Evolutionary conservation across 2,329 filamentous ascomycete genomes (phyloP).

Genomic region (Hymenoscyphus fraxineus): DNA sequence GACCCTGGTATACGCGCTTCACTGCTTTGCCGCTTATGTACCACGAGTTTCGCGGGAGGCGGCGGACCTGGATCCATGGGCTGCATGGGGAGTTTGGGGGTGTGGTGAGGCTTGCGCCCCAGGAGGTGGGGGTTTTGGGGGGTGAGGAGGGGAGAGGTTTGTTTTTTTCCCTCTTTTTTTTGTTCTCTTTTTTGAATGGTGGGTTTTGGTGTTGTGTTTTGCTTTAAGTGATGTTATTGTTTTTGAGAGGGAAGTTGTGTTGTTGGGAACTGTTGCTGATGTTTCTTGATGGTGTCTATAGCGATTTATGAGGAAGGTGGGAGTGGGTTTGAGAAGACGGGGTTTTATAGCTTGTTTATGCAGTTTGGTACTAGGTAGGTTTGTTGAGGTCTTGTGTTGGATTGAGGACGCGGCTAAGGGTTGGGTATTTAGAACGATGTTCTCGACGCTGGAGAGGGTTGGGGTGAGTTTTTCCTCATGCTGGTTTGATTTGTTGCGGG

Average conservation of each 20-base stretch:
- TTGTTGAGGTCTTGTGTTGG: background rate
- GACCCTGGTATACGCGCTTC: conserved; percentile 24
- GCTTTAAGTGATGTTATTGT: background rate
- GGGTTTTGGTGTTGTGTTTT: no score
- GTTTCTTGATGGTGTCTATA: background rate
- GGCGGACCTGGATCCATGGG: conserved; percentile 52
- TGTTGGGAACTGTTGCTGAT: background rate
- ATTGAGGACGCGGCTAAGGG: background rate
- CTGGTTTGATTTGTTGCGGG: background rate
- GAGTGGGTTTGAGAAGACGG: conserved; percentile 62
- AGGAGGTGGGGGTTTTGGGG: conserved; percentile 58
- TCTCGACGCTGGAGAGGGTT: conserved; percentile 35
- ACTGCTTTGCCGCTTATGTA: conserved; percentile 25
- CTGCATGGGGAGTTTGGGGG: conserved; percentile 55
- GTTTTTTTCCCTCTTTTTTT: background rate
- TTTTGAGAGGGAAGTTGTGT: background rate
- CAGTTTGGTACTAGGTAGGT: conserved; percentile 53
- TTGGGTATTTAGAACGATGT: conserved; percentile 35
- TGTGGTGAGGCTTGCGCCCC: conserved; percentile 53
- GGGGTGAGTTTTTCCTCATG: conserved; percentile 20
- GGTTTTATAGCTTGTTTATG: conserved; percentile 59
- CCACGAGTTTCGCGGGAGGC: conserved; percentile 50
- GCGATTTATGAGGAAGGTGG: conserved; percentile 59
- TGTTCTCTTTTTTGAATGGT: background rate
- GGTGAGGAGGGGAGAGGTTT: conserved; percentile 49